These are phyloP conservation scores for Gardenia jasminoides DNA, from an alignment of 257 asterid species.

Conservation along the genomic window DNA sequence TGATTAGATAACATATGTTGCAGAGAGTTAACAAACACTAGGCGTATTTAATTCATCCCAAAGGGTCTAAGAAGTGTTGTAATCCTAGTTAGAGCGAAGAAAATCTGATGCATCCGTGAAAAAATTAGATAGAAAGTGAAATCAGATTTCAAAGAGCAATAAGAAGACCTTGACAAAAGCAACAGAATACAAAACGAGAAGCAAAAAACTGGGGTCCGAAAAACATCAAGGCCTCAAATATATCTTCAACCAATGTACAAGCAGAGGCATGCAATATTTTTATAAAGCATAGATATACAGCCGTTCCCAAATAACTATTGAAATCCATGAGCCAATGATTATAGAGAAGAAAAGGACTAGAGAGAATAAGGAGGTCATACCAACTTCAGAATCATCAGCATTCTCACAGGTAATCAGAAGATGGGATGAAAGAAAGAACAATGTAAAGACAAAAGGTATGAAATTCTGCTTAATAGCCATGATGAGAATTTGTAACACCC, in stretches of 20 bases:
- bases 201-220: background rate
- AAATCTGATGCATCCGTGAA: background rate
- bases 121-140: background rate
- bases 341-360: background rate
- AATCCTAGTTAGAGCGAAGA: background rate
- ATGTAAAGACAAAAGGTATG: constrained; percentile 12
- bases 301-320: background rate
- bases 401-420: constrained; percentile 1
- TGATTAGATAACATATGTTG: background rate
- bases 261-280: background rate
- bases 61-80: background rate
- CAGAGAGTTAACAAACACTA: background rate
- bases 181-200: background rate
- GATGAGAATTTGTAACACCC: background rate
- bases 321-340: too few relatives aligned
- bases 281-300: too few relatives aligned
- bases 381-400: constrained; percentile 7
- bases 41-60: background rate
- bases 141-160: background rate
- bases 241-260: background rate
- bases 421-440: constrained; percentile 26
- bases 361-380: background rate
- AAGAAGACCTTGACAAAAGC: background rate
- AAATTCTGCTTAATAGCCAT: constrained; percentile 18
- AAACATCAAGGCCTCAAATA: background rate